Base-by-base conservation (phyloP, 2,329 filamentous ascomycete genomes). In the Colletotrichum limetticola region DNA sequence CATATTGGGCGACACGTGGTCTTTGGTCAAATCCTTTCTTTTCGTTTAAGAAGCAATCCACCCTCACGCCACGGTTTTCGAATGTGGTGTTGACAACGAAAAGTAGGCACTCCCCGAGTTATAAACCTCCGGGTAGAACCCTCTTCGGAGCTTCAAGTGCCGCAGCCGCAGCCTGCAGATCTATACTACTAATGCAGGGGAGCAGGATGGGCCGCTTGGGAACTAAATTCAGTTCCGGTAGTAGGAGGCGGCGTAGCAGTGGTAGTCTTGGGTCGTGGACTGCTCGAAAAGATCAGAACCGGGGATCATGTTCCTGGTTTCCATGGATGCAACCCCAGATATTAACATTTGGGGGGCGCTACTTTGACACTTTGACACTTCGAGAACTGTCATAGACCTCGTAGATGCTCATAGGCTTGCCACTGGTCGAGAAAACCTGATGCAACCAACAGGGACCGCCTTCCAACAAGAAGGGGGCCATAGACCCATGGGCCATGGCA, bases 271-370 rank as follows among this genome's bases (percentile, higher is more conserved):
- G 46, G 24, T 24, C 5, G 16, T n/a, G n/a, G 62, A 22, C 19
- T 49, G 56, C 55, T 22, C 28, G 37, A 56, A 55, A 37, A 65
- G 66, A 57, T 61, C 60, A 70, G 60, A 70, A 60, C 71, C 46
- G 30, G 66, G 66, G 42, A 49, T 42, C 57, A 16, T 19, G 58
- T 71, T 56, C 42, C 66, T 53, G n/a, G 12, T 52, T 71, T 56
- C 42, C 66, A 70, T 61, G 71, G 49, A 73, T 73, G 66, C 37
- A 57, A 72, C 66, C 66, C 56, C 53, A 61, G 66, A 70, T 56
- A 66, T 70, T 53, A 37, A 16, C 28, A 22, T 24, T 30, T 61
- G 56, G 60, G 49, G 52, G 26, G 52, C 52, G 52, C 52, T 37
- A 49, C 32, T 22, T 46, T 35, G 24, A 55, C 37, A 49, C 35